Percentiles rank a stretch among this genome's conserved stretches.
phyloP scores from a whole-genome alignment of 2,329 filamentous ascomycete genomes.

The Claviceps monticola region DNA sequence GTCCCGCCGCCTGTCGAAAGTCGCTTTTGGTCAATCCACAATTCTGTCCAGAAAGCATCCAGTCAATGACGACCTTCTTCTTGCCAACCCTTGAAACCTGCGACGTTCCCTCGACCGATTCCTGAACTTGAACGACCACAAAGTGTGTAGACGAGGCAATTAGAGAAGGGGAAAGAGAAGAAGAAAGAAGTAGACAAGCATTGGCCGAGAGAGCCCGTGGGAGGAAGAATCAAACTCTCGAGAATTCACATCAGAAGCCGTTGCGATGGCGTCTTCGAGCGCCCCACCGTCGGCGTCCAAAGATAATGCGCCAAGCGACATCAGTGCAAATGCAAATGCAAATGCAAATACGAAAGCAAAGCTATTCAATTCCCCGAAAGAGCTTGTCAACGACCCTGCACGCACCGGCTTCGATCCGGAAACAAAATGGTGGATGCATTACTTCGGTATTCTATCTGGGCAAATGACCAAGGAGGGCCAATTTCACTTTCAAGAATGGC shows the following conservation, averaged over 20 bases:
- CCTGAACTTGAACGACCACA: neutral
- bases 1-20: neutral
- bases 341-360: conserved; percentile 1
- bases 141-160: neutral
- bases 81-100: neutral
- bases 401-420: conserved; percentile 50
- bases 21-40: neutral
- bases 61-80: conserved; percentile 1
- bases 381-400: conserved; percentile 43
- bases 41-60: neutral
- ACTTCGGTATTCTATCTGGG: conserved; percentile 70
- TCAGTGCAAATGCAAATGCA: conserved; percentile 2
- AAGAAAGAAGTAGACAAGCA: neutral
- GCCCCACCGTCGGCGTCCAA: conserved; percentile 6
- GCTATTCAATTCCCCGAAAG: conserved; percentile 10
- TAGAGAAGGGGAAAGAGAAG: neutral
- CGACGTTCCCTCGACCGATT: neutral
- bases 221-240: neutral
- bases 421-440: conserved; percentile 60
- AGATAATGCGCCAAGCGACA: conserved; percentile 6
- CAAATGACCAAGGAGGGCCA: conserved; percentile 54
- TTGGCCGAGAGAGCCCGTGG: neutral
- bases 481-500: conserved; percentile 64
- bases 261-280: conserved; percentile 4
- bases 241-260: neutral